These are phyloP conservation scores for Nemania sp. DNA, from an alignment of 2,329 filamentous ascomycete genomes.

Conservation along the genomic window DNA sequence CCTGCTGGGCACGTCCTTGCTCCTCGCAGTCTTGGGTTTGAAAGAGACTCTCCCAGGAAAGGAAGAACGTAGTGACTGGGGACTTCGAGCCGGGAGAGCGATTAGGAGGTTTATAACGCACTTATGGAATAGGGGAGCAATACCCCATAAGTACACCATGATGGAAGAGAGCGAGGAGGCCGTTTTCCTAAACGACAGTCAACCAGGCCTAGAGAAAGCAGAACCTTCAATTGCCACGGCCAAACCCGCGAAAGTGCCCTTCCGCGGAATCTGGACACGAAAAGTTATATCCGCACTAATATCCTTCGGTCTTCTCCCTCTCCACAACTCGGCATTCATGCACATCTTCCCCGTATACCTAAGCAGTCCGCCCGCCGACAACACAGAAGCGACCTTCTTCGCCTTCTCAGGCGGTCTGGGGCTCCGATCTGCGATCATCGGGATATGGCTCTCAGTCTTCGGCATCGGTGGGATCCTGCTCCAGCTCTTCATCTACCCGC, in stretches of 20 bases:
- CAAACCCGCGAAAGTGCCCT: conserved; percentile 27
- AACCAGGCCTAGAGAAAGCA: conserved; percentile 38
- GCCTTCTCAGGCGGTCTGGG: conserved; percentile 71
- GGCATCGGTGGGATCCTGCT: conserved; percentile 71
- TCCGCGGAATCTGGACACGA: conserved; percentile 48
- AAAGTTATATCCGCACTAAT: conserved; percentile 52
- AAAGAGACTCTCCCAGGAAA: conserved; percentile 54
- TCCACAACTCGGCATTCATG: conserved; percentile 74
- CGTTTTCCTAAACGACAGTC: conserved; percentile 35
- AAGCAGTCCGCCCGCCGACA: conserved; percentile 64
- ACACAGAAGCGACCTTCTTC: conserved; percentile 54
- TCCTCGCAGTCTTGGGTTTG: conserved; percentile 53
- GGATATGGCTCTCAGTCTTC: conserved; percentile 65
- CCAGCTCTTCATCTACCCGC: conserved; percentile 72
- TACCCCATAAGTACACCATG: conserved; percentile 21
- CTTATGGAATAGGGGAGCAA: conserved; percentile 25
- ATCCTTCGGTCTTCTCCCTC: conserved; percentile 63
- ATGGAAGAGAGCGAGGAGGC: conserved; percentile 36
- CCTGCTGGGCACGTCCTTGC: conserved; percentile 49
- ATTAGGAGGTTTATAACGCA: conserved; percentile 35
- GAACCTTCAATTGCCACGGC: neutral
- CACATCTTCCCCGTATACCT: conserved; percentile 73
- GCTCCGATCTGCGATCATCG: conserved; percentile 55
- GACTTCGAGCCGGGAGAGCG: conserved; percentile 35
- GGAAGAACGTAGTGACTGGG: conserved; percentile 44